Percentiles rank a stretch among this genome's conserved stretches.
Conservation (phyloP, 345 rosid species). For the Euphorbia pulcherrima region DNA sequence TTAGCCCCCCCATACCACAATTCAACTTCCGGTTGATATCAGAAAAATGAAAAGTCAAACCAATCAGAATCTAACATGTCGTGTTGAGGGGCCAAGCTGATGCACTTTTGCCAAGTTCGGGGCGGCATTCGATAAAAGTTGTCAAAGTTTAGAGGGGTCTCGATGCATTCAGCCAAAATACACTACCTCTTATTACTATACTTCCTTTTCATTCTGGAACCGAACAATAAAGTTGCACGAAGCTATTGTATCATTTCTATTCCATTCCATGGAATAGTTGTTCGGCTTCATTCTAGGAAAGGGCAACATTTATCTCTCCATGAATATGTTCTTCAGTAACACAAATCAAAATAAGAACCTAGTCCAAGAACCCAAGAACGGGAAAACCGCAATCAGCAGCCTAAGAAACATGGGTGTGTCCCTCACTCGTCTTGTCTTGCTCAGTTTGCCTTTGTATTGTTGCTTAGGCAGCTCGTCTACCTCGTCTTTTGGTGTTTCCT, state of each 20-base stretch:
- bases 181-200: no score
- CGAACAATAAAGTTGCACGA: not conserved
- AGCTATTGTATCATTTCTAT: not conserved
- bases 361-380: slow-evolving; percentile 72
- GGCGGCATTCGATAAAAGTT: no score
- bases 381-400: slow-evolving; percentile 63
- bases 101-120: no score
- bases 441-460: slow-evolving; percentile 34
- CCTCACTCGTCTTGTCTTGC: slow-evolving; percentile 52
- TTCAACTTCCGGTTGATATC: no score
- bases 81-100: no score
- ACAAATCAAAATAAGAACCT: slow-evolving; percentile 54
- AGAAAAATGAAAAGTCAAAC: no score
- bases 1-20: no score
- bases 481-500: no score
- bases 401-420: slow-evolving; percentile 62
- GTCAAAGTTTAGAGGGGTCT: no score
- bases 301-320: not conserved
- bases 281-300: not conserved
- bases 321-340: no score
- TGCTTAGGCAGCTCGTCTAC: slow-evolving; percentile 16
- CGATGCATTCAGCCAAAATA: no score
- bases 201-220: not conserved
- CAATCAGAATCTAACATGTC: no score
- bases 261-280: not conserved